Evolutionary conservation across 208 protist species (phyloP).

Genomic region (Trypanosoma avium): DNA sequence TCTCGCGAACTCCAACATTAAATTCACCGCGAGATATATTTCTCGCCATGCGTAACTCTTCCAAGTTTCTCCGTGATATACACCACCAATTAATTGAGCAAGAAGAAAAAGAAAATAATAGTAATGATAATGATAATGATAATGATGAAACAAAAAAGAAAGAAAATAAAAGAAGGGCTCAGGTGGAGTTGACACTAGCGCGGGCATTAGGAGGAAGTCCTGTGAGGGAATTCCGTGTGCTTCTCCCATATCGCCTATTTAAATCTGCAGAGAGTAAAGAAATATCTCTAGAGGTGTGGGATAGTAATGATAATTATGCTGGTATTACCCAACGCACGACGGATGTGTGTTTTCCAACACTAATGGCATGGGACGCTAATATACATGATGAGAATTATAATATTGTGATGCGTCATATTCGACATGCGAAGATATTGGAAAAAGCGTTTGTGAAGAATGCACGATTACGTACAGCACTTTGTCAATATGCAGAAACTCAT

Average conservation of each 20-base stretch:
- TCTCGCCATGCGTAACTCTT: conserved; percentile 76
- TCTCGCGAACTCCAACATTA: conserved; percentile 56
- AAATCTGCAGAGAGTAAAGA: neutral
- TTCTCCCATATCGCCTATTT: conserved; percentile 62
- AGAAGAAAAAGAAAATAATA: too few relatives aligned
- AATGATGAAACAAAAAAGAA: neutral
- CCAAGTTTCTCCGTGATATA: conserved; percentile 72
- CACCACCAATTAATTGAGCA: conserved; percentile 48
- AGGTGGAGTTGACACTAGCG: conserved; percentile 62
- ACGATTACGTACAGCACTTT: conserved; percentile 23
- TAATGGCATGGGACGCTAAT: conserved; percentile 70
- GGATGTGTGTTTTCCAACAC: conserved; percentile 72
- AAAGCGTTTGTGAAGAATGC: conserved; percentile 27
- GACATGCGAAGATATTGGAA: conserved; percentile 53
- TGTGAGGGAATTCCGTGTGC: conserved; percentile 66
- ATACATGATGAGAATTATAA: conserved; percentile 59
- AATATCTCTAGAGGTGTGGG: conserved; percentile 21
- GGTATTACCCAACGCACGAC: conserved; percentile 75
- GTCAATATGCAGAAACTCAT: too few relatives aligned
- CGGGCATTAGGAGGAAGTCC: conserved; percentile 47
- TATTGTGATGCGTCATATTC: conserved; percentile 41
- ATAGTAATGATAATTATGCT: conserved; percentile 27
- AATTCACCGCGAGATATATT: conserved; percentile 67
- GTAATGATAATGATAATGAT: neutral
- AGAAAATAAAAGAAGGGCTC: neutral